Conservation (phyloP, 495 filamentous ascomycete genomes). For the Sporormia fimetaria region DNA sequence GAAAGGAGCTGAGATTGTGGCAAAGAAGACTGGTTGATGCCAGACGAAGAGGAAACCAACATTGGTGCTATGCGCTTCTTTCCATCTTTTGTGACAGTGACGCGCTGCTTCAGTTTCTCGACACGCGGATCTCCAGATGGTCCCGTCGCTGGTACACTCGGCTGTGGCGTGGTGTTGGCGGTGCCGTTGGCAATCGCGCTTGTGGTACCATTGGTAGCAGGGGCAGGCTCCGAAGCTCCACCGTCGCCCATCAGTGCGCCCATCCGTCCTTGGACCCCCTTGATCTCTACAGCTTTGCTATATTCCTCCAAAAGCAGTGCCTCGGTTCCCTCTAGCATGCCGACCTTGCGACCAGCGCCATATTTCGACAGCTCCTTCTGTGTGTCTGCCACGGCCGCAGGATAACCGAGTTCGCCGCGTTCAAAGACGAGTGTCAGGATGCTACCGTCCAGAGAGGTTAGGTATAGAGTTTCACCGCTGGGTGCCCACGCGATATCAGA, state of each 20-base stretch:
- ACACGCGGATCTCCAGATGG: slow-evolving; percentile 55
- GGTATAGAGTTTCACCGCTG: slow-evolving; percentile 75
- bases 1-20: slow-evolving; percentile 75
- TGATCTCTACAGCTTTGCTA: slow-evolving; percentile 80
- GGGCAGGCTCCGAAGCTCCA: slow-evolving; percentile 9
- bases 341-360: slow-evolving; percentile 73
- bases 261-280: slow-evolving; percentile 87
- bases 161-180: slow-evolving; percentile 19
- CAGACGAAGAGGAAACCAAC: slow-evolving; percentile 73
- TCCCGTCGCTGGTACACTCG: slow-evolving; percentile 19
- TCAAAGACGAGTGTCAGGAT: slow-evolving; percentile 68
- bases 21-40: slow-evolving; percentile 72
- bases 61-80: slow-evolving; percentile 91
- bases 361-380: slow-evolving; percentile 87
- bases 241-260: slow-evolving; percentile 89
- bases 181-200: slow-evolving; percentile 32
- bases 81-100: slow-evolving; percentile 91
- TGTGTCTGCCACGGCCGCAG: slow-evolving; percentile 70
- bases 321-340: slow-evolving; percentile 81
- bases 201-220: slow-evolving; percentile 27
- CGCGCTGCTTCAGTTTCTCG: slow-evolving; percentile 72
- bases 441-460: slow-evolving; percentile 76
- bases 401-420: slow-evolving; percentile 60
- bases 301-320: slow-evolving; percentile 77
- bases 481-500: slow-evolving; percentile 93